Conservation (phyloP, 768 basidiomycete species). For the Sporobolomyces pararoseus region DNA sequence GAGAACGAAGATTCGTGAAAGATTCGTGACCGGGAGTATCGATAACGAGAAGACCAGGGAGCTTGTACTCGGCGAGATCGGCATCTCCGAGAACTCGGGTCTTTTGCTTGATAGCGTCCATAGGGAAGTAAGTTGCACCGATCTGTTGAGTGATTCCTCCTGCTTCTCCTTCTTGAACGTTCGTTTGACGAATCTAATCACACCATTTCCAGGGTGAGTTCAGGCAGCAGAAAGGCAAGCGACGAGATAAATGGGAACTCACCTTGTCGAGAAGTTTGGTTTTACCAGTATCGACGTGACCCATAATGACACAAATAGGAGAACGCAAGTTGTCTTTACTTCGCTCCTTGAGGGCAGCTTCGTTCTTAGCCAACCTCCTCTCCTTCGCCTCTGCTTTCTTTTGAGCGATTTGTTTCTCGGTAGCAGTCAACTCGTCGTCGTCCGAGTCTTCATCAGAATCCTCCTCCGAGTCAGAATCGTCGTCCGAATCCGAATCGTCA, state of each 20-base stretch:
- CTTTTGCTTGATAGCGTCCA: slow-evolving; percentile 87
- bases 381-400: slow-evolving; percentile 80
- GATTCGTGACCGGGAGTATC: slow-evolving; percentile 99
- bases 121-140: slow-evolving; percentile 98
- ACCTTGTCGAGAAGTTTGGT: slow-evolving; percentile 97
- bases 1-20: slow-evolving; percentile 90
- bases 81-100: slow-evolving; percentile 90
- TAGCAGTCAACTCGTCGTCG: slow-evolving; percentile 58
- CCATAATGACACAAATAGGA: slow-evolving; percentile 97
- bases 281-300: slow-evolving; percentile 99
- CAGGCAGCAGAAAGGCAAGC: too few species aligned
- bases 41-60: slow-evolving; percentile 91
- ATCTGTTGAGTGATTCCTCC: slow-evolving; percentile 99
- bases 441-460: slow-evolving; percentile 51
- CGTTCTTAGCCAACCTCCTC: slow-evolving; percentile 69
- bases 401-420: slow-evolving; percentile 65
- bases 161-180: slow-evolving; percentile 98
- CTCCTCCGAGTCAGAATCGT: slow-evolving; percentile 51
- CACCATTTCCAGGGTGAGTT: background rate
- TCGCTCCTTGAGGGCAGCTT: slow-evolving; percentile 77
- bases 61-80: slow-evolving; percentile 82
- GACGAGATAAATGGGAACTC: too few species aligned
- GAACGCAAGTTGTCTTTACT: slow-evolving; percentile 86
- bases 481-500: slow-evolving; percentile 52
- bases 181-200: slow-evolving; percentile 94